Conservation (phyloP, 352 stramenopile species). For the Phytophthora litchii region DNA sequence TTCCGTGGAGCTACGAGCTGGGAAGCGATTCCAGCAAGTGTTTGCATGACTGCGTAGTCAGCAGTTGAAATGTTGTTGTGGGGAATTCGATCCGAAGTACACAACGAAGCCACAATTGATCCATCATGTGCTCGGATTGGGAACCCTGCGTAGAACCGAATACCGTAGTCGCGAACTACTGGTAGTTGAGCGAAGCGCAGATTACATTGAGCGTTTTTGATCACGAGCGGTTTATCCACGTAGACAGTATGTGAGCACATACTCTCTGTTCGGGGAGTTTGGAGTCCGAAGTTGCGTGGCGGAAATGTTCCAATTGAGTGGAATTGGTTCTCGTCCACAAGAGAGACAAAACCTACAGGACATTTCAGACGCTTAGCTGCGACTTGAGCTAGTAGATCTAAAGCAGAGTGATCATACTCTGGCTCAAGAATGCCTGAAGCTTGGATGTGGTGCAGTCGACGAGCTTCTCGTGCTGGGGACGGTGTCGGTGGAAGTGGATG, state of each 20-base stretch:
- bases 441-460: slow-evolving; percentile 43
- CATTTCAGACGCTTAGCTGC: slow-evolving; percentile 51
- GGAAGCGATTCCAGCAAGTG: slow-evolving; percentile 44
- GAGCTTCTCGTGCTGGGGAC: slow-evolving; percentile 32
- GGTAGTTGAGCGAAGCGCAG: slow-evolving; percentile 60
- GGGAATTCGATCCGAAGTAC: slow-evolving; percentile 41
- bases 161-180: slow-evolving; percentile 36
- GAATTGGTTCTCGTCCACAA: slow-evolving; percentile 49
- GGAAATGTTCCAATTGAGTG: slow-evolving; percentile 45
- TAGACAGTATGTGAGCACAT: slow-evolving; percentile 61
- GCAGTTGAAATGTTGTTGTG: slow-evolving; percentile 59
- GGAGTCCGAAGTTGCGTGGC: slow-evolving; percentile 14
- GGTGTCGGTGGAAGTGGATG: slow-evolving; percentile 43
- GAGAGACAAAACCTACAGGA: slow-evolving; percentile 53
- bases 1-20: slow-evolving; percentile 33
- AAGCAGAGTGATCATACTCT: slow-evolving; percentile 48
- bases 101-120: slow-evolving; percentile 55
- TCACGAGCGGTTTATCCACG: slow-evolving; percentile 54
- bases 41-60: slow-evolving; percentile 70
- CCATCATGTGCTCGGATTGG: slow-evolving; percentile 50
- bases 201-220: slow-evolving; percentile 60
- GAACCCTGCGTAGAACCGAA: slow-evolving; percentile 67
- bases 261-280: slow-evolving; percentile 43
- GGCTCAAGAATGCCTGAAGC: slow-evolving; percentile 40
- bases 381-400: slow-evolving; percentile 51